Evolutionary conservation across 2,329 filamentous ascomycete genomes (phyloP).

Genomic region (Lasiodiplodia theobromae): DNA sequence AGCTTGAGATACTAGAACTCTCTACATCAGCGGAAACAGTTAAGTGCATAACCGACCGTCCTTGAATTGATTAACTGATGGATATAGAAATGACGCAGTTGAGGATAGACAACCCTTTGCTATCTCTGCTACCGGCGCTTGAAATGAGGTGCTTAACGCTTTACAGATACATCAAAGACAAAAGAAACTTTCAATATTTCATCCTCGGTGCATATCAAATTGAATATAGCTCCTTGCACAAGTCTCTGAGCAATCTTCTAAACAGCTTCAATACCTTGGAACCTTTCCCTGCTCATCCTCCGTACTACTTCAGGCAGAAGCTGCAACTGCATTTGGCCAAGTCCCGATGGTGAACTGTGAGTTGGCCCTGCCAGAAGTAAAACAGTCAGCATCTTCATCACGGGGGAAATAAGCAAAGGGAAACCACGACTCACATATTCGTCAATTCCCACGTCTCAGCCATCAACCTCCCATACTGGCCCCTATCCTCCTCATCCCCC

Average conservation of each 20-base stretch:
- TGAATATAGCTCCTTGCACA: neutral
- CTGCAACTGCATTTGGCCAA: neutral
- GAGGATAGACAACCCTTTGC: neutral
- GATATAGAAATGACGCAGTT: neutral
- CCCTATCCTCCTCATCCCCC: constrained; percentile 50
- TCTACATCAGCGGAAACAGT: neutral
- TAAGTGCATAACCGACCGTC: neutral
- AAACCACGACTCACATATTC: constrained; percentile 58
- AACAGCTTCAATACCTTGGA: neutral
- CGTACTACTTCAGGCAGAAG: neutral
- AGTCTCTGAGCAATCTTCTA: neutral
- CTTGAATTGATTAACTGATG: neutral
- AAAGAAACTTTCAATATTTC: neutral
- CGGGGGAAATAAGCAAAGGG: neutral
- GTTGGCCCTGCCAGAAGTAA: constrained; percentile 48
- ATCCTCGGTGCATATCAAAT: neutral
- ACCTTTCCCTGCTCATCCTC: too few relatives aligned
- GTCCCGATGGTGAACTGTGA: constrained; percentile 64
- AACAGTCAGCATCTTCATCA: neutral
- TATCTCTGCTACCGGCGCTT: neutral
- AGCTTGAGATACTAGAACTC: neutral
- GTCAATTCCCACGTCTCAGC: constrained; percentile 72
- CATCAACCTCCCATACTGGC: constrained; percentile 52
- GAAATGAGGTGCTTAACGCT: neutral
- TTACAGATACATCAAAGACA: neutral